phyloP scores from a whole-genome alignment of 2,329 filamentous ascomycete genomes.

The Colletotrichum siamense region DNA sequence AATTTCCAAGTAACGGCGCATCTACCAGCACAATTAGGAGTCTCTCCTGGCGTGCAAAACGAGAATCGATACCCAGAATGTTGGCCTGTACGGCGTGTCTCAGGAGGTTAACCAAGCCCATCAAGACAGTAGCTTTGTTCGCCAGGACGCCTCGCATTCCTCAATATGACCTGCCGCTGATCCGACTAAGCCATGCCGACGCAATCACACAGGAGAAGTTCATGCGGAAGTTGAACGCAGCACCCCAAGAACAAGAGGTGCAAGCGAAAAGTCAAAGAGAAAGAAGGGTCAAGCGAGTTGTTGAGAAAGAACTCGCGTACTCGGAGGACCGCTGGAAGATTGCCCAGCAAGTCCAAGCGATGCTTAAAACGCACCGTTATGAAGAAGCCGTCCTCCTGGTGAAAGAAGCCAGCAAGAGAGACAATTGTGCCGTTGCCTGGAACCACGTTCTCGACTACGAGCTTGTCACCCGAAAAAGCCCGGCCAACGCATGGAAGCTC shows the following conservation, averaged over 20 bases:
- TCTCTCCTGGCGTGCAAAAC: not conserved
- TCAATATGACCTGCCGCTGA: not conserved
- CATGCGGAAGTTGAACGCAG: not conserved
- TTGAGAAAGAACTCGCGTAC: constrained; percentile 64
- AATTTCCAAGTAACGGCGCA: not conserved
- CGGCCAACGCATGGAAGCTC: constrained; percentile 75
- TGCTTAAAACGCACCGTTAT: constrained; percentile 63
- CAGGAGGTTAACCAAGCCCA: not conserved
- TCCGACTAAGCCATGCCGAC: constrained; percentile 3
- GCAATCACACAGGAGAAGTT: not conserved
- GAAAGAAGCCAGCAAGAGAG: constrained; percentile 69
- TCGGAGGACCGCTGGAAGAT: constrained; percentile 76
- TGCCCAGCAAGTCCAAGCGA: constrained; percentile 67
- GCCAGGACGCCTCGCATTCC: not conserved
- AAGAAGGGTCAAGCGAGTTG: constrained; percentile 39
- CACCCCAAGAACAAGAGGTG: not conserved
- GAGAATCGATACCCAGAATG: not conserved
- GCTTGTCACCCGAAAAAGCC: constrained; percentile 59
- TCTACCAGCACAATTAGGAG: not conserved
- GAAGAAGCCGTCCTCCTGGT: constrained; percentile 73
- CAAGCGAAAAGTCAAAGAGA: constrained; percentile 24
- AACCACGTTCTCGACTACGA: constrained; percentile 82
- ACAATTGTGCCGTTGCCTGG: constrained; percentile 79
- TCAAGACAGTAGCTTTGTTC: not conserved
- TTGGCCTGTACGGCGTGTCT: not conserved